These are phyloP conservation scores for Physocladia obscura DNA, from an alignment of 192 early-diverging fungal genomes.

Conservation along the genomic window DNA sequence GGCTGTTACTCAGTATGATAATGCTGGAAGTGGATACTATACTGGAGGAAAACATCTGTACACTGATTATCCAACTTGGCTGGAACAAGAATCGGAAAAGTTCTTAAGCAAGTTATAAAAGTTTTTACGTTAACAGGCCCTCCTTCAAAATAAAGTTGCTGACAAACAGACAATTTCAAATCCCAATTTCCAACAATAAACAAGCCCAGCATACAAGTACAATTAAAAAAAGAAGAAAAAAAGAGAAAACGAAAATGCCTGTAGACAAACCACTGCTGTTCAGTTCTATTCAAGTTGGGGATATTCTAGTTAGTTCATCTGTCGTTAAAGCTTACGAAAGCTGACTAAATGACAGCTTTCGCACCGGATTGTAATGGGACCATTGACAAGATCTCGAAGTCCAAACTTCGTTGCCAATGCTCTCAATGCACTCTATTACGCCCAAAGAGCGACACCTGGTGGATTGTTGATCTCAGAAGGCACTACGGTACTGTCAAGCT, in stretches of 20 bases:
- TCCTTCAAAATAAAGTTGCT: too few species aligned
- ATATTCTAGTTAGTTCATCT: conserved; percentile 10
- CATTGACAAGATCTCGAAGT: conserved; percentile 41
- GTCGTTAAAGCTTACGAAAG: conserved; percentile 34
- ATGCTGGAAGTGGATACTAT: conserved; percentile 28
- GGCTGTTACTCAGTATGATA: conserved; percentile 32
- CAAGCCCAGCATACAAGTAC: too few species aligned
- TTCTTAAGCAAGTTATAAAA: too few species aligned
- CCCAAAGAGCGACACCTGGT: conserved; percentile 44
- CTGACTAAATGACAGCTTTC: conserved; percentile 35
- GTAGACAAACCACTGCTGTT: conserved; percentile 18
- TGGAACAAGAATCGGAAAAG: conserved; percentile 16
- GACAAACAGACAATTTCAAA: too few species aligned
- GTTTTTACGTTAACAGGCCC: too few species aligned
- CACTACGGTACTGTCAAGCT: conserved; percentile 23
- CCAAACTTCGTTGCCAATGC: conserved; percentile 34
- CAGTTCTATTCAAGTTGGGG: conserved; percentile 22
- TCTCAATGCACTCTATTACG: conserved; percentile 47
- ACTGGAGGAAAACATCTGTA: conserved; percentile 34
- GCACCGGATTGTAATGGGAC: conserved; percentile 45
- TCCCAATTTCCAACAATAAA: too few species aligned
- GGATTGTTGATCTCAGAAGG: conserved; percentile 50
- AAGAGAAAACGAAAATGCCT: too few species aligned
- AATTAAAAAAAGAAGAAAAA: too few species aligned
- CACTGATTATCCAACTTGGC: conserved; percentile 37